Base-by-base conservation (phyloP, 768 basidiomycete genomes). In the Auricularia sp. region DNA sequence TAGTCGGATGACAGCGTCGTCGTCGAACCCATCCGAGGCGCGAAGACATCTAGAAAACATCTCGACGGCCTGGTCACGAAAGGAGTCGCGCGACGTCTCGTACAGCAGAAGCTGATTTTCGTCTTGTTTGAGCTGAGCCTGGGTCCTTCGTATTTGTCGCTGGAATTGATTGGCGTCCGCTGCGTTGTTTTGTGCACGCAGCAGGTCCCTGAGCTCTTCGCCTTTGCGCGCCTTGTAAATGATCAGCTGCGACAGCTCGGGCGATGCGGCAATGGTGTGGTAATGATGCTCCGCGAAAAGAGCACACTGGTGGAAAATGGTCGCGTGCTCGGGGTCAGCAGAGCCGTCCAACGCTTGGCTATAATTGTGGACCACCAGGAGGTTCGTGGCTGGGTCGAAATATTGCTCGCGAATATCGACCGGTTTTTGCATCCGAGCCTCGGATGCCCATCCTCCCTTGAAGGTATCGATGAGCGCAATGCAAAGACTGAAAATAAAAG, bases 211-310 rank as follows among this genome's bases (percentile, higher is more conserved):
- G n/a, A 95, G 79, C 72, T 95, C 90, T 65, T 81, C 77, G 33
- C 72, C 78, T 74, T 92, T 92, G 61, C 90, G 84, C 35, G 88
- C 86, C 3, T 83, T 77, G 69, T 93, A 92, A 0, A 86, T 75
- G 68, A 85, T 87, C 76, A 85, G 83, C 53, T 88, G 79, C 14
- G 87, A 70, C 0, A 82, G 81, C 67, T 92, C 91, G 0, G 88
- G 83, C 0, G 90, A 88, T 66, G 84, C 82, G 18, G 81, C 72
- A 39, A 89, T 83, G 1, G 83, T 78, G 66, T 87, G 83, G 71
- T 91, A 94, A 70, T 98, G 95, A 12, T 81, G 79, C 70, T 98
- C 93, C 0, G 95, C 91, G 70, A 98, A 98, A 33, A 82, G 79
- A 0, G 96, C 97, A 72, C 86, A 98, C 69, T 91, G 83, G 66